Conservation (phyloP, 116 monocot species). For the Iris pallida region DNA sequence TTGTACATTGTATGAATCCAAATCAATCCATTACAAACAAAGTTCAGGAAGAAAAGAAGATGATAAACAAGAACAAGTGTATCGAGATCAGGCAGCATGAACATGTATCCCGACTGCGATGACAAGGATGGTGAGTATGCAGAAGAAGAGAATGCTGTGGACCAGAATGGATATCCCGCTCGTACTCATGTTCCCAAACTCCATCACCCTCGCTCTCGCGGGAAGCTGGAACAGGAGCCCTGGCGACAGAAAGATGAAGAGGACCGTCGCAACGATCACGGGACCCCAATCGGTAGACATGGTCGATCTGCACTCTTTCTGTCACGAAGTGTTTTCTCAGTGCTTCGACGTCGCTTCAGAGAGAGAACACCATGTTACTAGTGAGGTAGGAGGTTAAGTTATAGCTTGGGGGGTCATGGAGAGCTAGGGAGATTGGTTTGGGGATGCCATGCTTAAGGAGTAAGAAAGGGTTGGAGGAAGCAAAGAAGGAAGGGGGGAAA, state of each 20-base stretch:
- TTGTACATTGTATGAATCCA: too few species aligned
- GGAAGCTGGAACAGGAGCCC: constrained; percentile 53
- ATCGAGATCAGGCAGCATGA: constrained; percentile 12
- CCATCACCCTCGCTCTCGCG: constrained; percentile 40
- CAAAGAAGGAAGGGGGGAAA: neutral
- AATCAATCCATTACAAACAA: too few species aligned
- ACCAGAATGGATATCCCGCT: constrained; percentile 50
- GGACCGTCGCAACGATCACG: constrained; percentile 36
- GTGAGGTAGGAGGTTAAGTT: neutral
- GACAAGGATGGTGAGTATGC: constrained; percentile 35
- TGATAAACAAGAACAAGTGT: too few species aligned
- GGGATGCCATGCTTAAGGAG: constrained; percentile 14
- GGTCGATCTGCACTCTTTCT: neutral
- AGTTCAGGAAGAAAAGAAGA: too few species aligned
- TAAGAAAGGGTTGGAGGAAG: constrained; percentile 7
- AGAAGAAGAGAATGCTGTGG: constrained; percentile 50
- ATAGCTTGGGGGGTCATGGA: neutral
- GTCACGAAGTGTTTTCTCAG: neutral
- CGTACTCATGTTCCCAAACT: constrained; percentile 57
- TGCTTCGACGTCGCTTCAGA: neutral
- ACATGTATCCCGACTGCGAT: constrained; percentile 43
- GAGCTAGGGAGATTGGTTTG: neutral
- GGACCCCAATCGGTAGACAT: constrained; percentile 54
- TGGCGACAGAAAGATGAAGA: constrained; percentile 50
- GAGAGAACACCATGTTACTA: neutral